These are phyloP conservation scores for Dothistroma pini DNA, from an alignment of 2,329 filamentous ascomycete genomes.

Conservation along the genomic window DNA sequence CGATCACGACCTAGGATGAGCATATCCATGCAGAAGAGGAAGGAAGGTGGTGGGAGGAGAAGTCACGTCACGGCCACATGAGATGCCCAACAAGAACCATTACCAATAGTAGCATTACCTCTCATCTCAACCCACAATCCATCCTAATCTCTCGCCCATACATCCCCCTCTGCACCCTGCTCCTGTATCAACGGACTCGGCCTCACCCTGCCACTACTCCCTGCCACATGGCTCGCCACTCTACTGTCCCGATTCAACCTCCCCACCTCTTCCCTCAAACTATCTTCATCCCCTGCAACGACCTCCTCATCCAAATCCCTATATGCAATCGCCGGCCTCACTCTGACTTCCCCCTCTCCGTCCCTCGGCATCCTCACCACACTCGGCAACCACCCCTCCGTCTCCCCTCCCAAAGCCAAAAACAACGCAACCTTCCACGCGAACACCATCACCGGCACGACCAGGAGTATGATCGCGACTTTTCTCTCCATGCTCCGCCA, in stretches of 20 bases:
- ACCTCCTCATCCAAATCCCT: constrained; percentile 25
- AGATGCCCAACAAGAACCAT: background rate
- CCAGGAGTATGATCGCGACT: constrained; percentile 54
- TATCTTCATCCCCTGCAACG: constrained; percentile 23
- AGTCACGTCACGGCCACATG: background rate
- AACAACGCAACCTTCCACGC: constrained; percentile 47
- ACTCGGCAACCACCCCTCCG: constrained; percentile 31
- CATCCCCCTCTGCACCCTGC: constrained; percentile 7
- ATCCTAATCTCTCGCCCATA: constrained; percentile 11
- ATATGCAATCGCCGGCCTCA: constrained; percentile 25
- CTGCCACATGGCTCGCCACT: constrained; percentile 30
- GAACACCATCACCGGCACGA: constrained; percentile 52
- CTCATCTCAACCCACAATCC: background rate
- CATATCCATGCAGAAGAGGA: constrained; percentile 44
- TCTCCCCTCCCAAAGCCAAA: constrained; percentile 25
- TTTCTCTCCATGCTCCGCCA: constrained; percentile 57
- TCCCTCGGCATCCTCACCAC: constrained; percentile 27
- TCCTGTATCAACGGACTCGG: constrained; percentile 18
- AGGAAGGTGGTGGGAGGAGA: constrained; percentile 35
- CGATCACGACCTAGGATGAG: constrained; percentile 61
- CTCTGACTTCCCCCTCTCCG: background rate
- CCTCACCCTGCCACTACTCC: constrained; percentile 15
- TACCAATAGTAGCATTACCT: background rate
- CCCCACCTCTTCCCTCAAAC: constrained; percentile 27
- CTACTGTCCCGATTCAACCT: constrained; percentile 31